phyloP scores from a whole-genome alignment of 768 basidiomycete species.

The Termitomyces eurrhizus region DNA sequence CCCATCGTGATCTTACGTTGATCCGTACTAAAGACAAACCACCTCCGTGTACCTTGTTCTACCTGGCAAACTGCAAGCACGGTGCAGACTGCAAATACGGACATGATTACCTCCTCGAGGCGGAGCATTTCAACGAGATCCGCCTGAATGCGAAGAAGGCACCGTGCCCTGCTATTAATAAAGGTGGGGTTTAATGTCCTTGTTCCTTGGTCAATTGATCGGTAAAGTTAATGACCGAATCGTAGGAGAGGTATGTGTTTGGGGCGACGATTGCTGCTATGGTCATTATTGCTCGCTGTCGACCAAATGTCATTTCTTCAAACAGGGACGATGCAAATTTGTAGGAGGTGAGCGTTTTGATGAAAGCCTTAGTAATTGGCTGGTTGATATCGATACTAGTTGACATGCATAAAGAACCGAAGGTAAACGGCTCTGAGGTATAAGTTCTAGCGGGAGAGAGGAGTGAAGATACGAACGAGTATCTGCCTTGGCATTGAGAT shows the following conservation, averaged over 20 bases:
- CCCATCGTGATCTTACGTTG: conserved; percentile 14
- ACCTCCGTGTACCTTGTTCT: conserved; percentile 65
- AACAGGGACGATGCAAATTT: conserved; percentile 60
- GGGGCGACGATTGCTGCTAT: conserved; percentile 59
- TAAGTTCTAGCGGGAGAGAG: conserved; percentile 1
- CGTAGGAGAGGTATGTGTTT: conserved; percentile 51
- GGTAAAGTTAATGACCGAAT: conserved; percentile 8
- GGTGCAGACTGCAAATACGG: conserved; percentile 56
- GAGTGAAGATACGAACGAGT: background rate
- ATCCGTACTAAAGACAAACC: conserved; percentile 44
- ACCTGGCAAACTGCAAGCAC: conserved; percentile 57
- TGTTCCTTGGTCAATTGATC: background rate
- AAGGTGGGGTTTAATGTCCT: conserved; percentile 34
- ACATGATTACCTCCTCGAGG: conserved; percentile 56
- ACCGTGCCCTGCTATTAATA: conserved; percentile 57
- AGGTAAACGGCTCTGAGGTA: conserved; percentile 14
- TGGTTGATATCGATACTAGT: conserved; percentile 23
- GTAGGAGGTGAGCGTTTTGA: conserved; percentile 41
- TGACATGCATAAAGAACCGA: conserved; percentile 39
- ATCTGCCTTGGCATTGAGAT: background rate
- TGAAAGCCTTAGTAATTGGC: background rate
- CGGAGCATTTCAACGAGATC: conserved; percentile 51
- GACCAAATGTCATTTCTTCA: conserved; percentile 42
- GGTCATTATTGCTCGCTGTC: conserved; percentile 46
- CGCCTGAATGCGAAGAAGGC: conserved; percentile 55